phyloP scores from a whole-genome alignment of 345 rosid species.

The Chamaenerion angustifolium region DNA sequence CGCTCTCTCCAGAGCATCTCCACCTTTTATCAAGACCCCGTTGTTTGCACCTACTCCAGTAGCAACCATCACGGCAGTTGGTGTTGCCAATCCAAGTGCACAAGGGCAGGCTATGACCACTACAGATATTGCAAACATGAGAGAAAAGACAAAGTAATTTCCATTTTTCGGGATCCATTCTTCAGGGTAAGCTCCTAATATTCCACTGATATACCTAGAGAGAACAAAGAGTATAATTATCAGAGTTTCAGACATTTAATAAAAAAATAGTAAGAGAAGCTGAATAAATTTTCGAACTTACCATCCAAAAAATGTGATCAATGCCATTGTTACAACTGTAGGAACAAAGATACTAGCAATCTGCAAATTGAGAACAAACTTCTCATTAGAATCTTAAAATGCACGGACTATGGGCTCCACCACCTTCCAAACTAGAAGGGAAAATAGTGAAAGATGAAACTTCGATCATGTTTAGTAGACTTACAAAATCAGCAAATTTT shows the following conservation, averaged over 20 bases:
- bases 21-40: slow-evolving; percentile 97
- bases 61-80: slow-evolving; percentile 99
- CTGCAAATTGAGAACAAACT: slow-evolving; percentile 22
- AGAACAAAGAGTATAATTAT: background rate
- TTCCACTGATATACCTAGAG: slow-evolving; percentile 70
- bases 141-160: slow-evolving; percentile 80
- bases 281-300: slow-evolving; percentile 18
- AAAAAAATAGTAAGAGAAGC: background rate
- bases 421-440: background rate
- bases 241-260: background rate
- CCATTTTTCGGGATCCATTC: slow-evolving; percentile 87
- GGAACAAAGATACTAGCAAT: slow-evolving; percentile 99
- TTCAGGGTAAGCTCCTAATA: slow-evolving; percentile 70
- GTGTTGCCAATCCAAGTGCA: slow-evolving; percentile 99
- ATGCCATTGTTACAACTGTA: slow-evolving; percentile 55
- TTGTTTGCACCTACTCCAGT: slow-evolving; percentile 98
- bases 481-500: slow-evolving; percentile 95
- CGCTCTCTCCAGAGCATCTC: slow-evolving; percentile 97
- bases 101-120: slow-evolving; percentile 99
- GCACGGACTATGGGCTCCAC: too few relatives aligned
- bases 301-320: slow-evolving; percentile 79
- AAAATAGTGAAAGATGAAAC: slow-evolving; percentile 1
- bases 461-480: slow-evolving; percentile 11
- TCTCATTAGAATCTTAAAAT: too few relatives aligned
- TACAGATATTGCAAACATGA: slow-evolving; percentile 95